Conservation (phyloP, 148 eudicot genomes). For the Cornus florida region DNA sequence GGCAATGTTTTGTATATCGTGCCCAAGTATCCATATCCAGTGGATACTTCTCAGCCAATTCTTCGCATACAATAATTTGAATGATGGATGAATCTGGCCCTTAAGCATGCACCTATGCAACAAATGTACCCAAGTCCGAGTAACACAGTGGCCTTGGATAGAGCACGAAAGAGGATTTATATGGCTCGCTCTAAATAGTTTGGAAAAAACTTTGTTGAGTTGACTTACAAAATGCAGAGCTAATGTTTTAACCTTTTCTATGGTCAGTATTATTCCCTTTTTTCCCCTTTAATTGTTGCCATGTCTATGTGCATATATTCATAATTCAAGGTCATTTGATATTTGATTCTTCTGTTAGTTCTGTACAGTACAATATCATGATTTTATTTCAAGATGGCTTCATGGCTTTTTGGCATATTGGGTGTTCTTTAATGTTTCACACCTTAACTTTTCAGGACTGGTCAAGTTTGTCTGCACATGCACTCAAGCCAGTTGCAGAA, state of each 20-base stretch:
- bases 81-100: too few species aligned
- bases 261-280: background rate
- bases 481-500: conserved; percentile 26
- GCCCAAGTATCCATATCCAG: too few species aligned
- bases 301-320: background rate
- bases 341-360: background rate
- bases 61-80: too few species aligned
- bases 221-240: too few species aligned
- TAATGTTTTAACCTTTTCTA: background rate
- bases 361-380: background rate
- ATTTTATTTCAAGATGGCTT: background rate
- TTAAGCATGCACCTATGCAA: too few species aligned
- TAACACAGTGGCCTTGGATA: too few species aligned
- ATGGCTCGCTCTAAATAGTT: too few species aligned
- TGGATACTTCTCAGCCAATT: too few species aligned
- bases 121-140: too few species aligned
- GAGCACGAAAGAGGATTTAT: too few species aligned
- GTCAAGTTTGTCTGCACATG: conserved; percentile 24
- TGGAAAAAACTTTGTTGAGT: too few species aligned
- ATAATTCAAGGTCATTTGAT: background rate
- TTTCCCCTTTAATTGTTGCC: background rate
- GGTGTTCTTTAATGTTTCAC: background rate
- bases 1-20: too few species aligned
- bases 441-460: conserved; percentile 37
- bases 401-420: background rate